A percentile compares a stretch with the other conserved stretches of the same genome.
phyloP scores from a whole-genome alignment of 176 grass and related monocot genomes.

The Pontederia crassipes region DNA sequence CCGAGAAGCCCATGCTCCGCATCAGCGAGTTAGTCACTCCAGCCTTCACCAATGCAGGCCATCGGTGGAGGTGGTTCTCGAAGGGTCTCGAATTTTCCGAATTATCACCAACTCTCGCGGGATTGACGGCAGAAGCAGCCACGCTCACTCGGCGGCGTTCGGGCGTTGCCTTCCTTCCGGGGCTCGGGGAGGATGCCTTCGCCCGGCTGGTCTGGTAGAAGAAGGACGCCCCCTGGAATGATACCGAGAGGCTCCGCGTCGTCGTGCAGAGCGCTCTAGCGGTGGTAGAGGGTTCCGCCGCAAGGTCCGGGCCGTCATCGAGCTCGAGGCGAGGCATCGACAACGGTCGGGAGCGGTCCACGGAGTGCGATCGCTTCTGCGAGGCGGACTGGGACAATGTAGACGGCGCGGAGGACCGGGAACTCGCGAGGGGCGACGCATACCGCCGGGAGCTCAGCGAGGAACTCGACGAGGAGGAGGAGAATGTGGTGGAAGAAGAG shows the following conservation, averaged over 20 bases:
- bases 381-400: slow-evolving; percentile 9
- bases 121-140: not conserved
- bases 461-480: slow-evolving; percentile 17
- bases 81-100: slow-evolving; percentile 16
- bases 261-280: slow-evolving; percentile 17
- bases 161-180: slow-evolving; percentile 12
- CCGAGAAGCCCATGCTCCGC: slow-evolving; percentile 20
- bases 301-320: slow-evolving; percentile 5
- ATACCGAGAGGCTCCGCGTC: slow-evolving; percentile 36
- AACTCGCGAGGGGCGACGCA: slow-evolving; percentile 19
- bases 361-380: slow-evolving; percentile 27
- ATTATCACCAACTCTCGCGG: not conserved
- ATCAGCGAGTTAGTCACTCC: not conserved
- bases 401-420: slow-evolving; percentile 25
- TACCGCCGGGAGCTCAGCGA: slow-evolving; percentile 22
- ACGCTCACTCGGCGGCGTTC: slow-evolving; percentile 11
- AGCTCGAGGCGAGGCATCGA: slow-evolving; percentile 1
- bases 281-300: slow-evolving; percentile 16
- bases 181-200: slow-evolving; percentile 15
- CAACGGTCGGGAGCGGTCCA: slow-evolving; percentile 22
- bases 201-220: slow-evolving; percentile 41
- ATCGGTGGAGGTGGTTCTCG: slow-evolving; percentile 9
- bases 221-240: slow-evolving; percentile 42
- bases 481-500: slow-evolving; percentile 2
- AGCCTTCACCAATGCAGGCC: not conserved